Conservation (phyloP, 345 rosid species). For the Erucastrum elatum region DNA sequence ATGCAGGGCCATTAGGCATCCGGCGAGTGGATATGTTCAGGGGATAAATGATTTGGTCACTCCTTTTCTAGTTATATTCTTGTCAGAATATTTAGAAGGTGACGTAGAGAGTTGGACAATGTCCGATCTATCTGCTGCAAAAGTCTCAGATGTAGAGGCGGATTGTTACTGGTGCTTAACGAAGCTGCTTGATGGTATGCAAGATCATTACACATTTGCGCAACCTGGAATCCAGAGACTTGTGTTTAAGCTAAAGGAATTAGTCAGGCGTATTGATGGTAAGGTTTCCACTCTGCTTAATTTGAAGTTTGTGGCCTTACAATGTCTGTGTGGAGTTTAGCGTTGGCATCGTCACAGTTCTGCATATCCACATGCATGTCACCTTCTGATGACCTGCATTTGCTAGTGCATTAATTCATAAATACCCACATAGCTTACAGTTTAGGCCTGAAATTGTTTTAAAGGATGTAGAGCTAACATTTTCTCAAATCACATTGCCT, state of each 20-base stretch:
- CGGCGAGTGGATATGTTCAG: conserved; percentile 98
- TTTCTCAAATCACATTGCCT: conserved; percentile 16
- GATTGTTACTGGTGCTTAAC: conserved; percentile 99
- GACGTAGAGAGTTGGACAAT: conserved; percentile 74
- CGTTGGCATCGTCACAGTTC: neutral
- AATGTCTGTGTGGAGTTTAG: neutral
- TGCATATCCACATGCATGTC: neutral
- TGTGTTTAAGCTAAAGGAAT: conserved; percentile 94
- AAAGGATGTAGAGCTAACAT: conserved; percentile 5
- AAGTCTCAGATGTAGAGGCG: conserved; percentile 77
- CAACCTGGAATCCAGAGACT: conserved; percentile 99
- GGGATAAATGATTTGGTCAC: conserved; percentile 98
- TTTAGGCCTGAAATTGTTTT: neutral
- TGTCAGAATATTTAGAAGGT: conserved; percentile 89
- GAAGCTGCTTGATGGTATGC: conserved; percentile 97
- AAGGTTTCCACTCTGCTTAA: conserved; percentile 15
- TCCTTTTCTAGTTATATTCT: conserved; percentile 90
- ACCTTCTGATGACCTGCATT: neutral
- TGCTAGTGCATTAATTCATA: conserved; percentile 8
- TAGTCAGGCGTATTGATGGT: conserved; percentile 98
- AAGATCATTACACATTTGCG: conserved; percentile 99
- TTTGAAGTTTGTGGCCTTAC: neutral
- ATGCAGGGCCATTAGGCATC: conserved; percentile 97
- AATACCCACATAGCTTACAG: neutral
- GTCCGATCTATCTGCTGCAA: conserved; percentile 62